Percentiles rank a stretch among this genome's conserved stretches.
Conservation (phyloP, 2,329 filamentous ascomycete genomes). For the Alternaria consortialis region DNA sequence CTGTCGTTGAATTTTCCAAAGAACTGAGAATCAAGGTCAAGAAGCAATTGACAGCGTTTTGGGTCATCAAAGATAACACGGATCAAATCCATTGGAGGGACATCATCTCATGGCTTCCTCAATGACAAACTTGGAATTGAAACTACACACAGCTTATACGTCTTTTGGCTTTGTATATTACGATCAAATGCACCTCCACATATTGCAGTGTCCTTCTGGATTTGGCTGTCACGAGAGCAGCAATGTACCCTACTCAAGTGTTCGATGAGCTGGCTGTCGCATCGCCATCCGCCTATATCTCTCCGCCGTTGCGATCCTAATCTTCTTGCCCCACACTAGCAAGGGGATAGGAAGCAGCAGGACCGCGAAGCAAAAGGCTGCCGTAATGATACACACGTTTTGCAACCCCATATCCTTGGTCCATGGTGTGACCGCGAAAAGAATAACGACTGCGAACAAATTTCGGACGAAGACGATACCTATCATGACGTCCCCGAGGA, state of each 20-base stretch:
- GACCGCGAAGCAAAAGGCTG: constrained; percentile 46
- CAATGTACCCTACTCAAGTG: constrained; percentile 2
- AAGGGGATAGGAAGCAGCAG: constrained; percentile 29
- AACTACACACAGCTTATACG: neutral
- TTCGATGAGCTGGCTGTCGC: constrained; percentile 20
- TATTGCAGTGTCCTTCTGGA: neutral
- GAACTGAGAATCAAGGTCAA: neutral
- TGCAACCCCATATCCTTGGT: constrained; percentile 49
- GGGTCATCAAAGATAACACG: constrained; percentile 10
- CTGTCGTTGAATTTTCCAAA: constrained; percentile 6
- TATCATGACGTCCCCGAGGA: constrained; percentile 59
- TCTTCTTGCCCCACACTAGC: constrained; percentile 26
- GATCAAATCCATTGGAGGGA: constrained; percentile 13
- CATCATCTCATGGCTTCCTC: constrained; percentile 9
- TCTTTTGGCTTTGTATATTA: neutral
- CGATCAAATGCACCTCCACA: neutral
- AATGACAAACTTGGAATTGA: neutral
- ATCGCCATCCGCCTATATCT: constrained; percentile 22
- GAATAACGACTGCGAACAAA: constrained; percentile 54
- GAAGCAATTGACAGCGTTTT: constrained; percentile 11
- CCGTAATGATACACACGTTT: constrained; percentile 55
- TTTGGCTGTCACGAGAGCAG: neutral
- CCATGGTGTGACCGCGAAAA: constrained; percentile 59
- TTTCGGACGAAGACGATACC: constrained; percentile 58
- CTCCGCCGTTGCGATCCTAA: constrained; percentile 19